Evolutionary conservation across 257 asterid species (phyloP), one percentile per base, ranked within the genome.

Genomic region (Cynanchum wilfordii): DNA sequence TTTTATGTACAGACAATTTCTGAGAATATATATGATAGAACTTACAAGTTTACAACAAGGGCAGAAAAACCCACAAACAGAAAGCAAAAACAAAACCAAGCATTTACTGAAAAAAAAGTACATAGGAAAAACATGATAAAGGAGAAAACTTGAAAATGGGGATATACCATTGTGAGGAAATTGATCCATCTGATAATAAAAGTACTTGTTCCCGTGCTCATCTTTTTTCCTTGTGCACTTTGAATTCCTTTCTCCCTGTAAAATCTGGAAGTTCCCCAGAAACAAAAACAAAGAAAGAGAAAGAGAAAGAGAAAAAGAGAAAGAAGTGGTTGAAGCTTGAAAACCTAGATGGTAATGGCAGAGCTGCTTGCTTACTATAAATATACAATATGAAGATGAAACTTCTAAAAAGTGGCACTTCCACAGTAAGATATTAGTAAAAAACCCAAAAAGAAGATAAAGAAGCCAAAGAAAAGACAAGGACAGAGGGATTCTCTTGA

Each of bases 111-210:
- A 65, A 33, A 33, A 33, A 33, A 72, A 29, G 27, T 22, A 10
- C 54, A 52, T 40, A 38, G 47, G 38, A 33, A 33, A 51, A 24
- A 66, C 70, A 50, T 16, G 66, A 59, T 10, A 25, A 72, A 59
- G 65, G 33, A 78, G 30, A 70, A 17, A 71, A 77, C 49, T 7
- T 13, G 47, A 78, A 72, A 70, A 47, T 15, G 54, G 78, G 72
- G 71, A 52, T 11, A 69, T 83, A 93, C 98, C 84, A 91, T 84
- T 20, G 96, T 93, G 13, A 93, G 86, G 76, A 93, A 91, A 79
- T 93, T 93, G 79, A 91, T 80, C 92, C 97, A 93, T 79, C 92
- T 86, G 75, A 93, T 86, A 68, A 91, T 83, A 70, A 93, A 93
- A 82, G 90, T 93, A 82, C 98, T 91, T 40, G 92, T 87, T 66